Base-by-base conservation (phyloP, 768 basidiomycete genomes). In the Pholiota molesta region DNA sequence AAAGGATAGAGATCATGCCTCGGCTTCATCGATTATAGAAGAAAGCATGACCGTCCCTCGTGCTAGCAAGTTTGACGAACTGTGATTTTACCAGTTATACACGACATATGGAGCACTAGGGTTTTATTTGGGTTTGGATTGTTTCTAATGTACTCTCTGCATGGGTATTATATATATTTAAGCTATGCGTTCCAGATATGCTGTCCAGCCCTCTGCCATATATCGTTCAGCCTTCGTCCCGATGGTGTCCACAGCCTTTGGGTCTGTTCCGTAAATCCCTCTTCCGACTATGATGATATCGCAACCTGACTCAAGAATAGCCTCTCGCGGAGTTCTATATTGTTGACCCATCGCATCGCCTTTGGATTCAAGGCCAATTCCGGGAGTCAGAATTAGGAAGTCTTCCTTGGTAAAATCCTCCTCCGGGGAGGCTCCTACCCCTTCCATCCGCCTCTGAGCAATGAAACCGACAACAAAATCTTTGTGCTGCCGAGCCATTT, bases 271-370 rank as follows among this genome's bases (percentile, higher is more conserved):
- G 73, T 97, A 96, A 40, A 99, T 89, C 0, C 97, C 97, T 62
- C 97, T 81, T 29, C 97, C 97, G 51, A 99, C 97, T 62, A 99
- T 99, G 71, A 99, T 99, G 21, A 99, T 84, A 77, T 99, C 97
- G 73, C 93, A 93, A 29, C 95, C 96, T 49, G 84, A 85, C 49
- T 90, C 86, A 17, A 85, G 71, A 29, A 99, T 79, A 26, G 96
- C 96, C 72, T 96, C 83, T 33, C 83, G 76, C 1, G 97, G 97
- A 3, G 95, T 95, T 59, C 94, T 81, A 74, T 99, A 99, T 73
- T 97, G 95, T 75, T 99, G 97, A 17, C 96, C 97, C 89, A 95
- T 90, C 10, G 78, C 77, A 73, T 98, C 97, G 8, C 91, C 92
- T 58, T 83, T 86, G 13, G 73, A 71, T 64, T 92, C 92, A 51